These are phyloP conservation scores for Saccharomyces hybrid DNA, from an alignment of 1,139 yeast genomes.

Conservation along the genomic window DNA sequence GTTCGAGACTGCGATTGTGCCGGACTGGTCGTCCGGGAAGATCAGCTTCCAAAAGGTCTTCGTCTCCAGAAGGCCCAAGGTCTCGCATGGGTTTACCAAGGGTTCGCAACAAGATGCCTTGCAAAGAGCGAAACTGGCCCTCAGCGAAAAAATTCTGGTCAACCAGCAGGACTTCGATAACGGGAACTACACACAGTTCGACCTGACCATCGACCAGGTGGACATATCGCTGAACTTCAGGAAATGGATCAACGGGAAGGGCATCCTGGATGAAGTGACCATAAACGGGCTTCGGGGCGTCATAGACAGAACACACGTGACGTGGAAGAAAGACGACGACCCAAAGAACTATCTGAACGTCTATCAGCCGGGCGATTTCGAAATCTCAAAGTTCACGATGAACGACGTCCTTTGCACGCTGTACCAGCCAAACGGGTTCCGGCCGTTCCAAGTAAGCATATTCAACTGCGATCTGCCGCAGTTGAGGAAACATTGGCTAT, in stretches of 20 bases:
- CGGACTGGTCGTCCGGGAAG: conserved; percentile 87
- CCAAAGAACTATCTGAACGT: conserved; percentile 72
- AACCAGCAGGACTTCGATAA: conserved; percentile 51
- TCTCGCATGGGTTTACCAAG: conserved; percentile 40
- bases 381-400: conserved; percentile 71
- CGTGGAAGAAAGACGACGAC: conserved; percentile 75
- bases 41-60: conserved; percentile 79
- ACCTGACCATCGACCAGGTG: conserved; percentile 78
- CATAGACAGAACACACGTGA: conserved; percentile 80
- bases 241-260: conserved; percentile 86
- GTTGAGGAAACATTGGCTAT: conserved; percentile 85
- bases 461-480: conserved; percentile 76
- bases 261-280: conserved; percentile 75
- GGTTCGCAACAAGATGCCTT: conserved; percentile 51
- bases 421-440: conserved; percentile 69
- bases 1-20: conserved; percentile 90
- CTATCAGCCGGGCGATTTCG: conserved; percentile 84
- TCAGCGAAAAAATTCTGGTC: conserved; percentile 24
- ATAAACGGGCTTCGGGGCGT: conserved; percentile 84
- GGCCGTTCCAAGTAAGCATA: conserved; percentile 80
- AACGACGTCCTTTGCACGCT: conserved; percentile 79
- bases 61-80: conserved; percentile 70
- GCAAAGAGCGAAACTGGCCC: conserved; percentile 28
- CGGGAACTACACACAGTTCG: conserved; percentile 94
- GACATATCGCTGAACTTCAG: conserved; percentile 71